Conservation (phyloP, 2,329 filamentous ascomycete genomes). For the Pezicula neosporulosa region DNA sequence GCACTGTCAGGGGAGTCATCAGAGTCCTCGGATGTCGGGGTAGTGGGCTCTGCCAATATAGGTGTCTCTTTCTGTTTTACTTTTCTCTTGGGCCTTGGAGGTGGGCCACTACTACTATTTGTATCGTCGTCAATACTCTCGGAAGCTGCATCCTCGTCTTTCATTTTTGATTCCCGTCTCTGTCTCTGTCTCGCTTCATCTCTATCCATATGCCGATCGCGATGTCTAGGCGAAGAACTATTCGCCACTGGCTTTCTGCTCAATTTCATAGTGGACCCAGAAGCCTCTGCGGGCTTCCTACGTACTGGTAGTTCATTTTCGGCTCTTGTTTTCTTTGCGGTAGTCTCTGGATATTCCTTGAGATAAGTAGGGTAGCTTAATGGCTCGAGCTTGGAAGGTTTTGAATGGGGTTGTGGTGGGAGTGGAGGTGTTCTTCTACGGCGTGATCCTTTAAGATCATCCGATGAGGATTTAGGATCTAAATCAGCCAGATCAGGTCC, state of each 20-base stretch:
- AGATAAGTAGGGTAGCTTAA: conserved; percentile 31
- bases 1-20: conserved; percentile 30
- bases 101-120: conserved; percentile 20
- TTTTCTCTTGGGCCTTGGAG: conserved; percentile 21
- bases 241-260: conserved; percentile 31
- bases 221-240: conserved; percentile 27
- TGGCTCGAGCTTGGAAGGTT: conserved; percentile 32
- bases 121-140: conserved; percentile 27
- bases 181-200: conserved; percentile 19
- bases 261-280: conserved; percentile 10
- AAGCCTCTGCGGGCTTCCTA: conserved; percentile 19
- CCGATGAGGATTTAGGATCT: conserved; percentile 13
- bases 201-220: conserved; percentile 21
- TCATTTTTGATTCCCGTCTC: conserved; percentile 16
- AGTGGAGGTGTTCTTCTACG: conserved; percentile 25
- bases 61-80: conserved; percentile 29
- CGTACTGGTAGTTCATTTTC: conserved; percentile 25
- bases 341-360: conserved; percentile 31
- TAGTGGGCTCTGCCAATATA: conserved; percentile 33
- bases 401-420: conserved; percentile 19
- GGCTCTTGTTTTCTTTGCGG: conserved; percentile 19
- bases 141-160: conserved; percentile 24
- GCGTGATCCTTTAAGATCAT: conserved; percentile 17
- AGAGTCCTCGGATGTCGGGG: conserved; percentile 44
- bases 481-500: conserved; percentile 22